Percentiles rank a stretch among this genome's conserved stretches.
Evolutionary conservation across 2,329 filamentous ascomycete species (phyloP).

Genomic region (Ustulina deusta): DNA sequence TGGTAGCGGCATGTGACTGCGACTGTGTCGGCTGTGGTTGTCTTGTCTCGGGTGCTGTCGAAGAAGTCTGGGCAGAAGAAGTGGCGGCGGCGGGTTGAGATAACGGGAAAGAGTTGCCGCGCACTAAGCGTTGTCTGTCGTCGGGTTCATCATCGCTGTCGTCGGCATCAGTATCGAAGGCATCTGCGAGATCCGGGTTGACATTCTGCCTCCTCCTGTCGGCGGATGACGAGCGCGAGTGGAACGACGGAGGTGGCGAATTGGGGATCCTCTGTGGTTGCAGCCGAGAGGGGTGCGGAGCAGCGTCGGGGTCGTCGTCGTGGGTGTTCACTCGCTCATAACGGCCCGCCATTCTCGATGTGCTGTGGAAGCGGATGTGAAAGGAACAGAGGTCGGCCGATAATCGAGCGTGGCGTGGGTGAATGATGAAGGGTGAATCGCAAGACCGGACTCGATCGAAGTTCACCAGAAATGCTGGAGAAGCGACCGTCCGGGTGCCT

Average conservation of each 20-base stretch:
- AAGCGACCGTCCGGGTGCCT: not conserved
- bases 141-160: slow-evolving; percentile 78
- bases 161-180: slow-evolving; percentile 86
- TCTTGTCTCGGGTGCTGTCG: slow-evolving; percentile 35
- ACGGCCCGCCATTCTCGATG: slow-evolving; percentile 61
- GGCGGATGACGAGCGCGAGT: slow-evolving; percentile 81
- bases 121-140: slow-evolving; percentile 88
- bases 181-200: slow-evolving; percentile 87
- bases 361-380: not conserved
- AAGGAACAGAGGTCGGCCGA: not conserved
- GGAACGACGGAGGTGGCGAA: slow-evolving; percentile 86
- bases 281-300: slow-evolving; percentile 49
- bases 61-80: slow-evolving; percentile 36
- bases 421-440: not conserved
- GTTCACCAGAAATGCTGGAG: not conserved
- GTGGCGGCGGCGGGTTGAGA: slow-evolving; percentile 36
- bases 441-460: not conserved
- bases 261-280: slow-evolving; percentile 59
- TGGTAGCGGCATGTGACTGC: not conserved
- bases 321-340: slow-evolving; percentile 72
- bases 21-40: slow-evolving; percentile 41
- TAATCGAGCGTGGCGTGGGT: not conserved
- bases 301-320: slow-evolving; percentile 63
- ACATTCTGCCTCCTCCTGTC: slow-evolving; percentile 62
- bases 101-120: slow-evolving; percentile 64